phyloP scores from a whole-genome alignment of 2,329 filamentous ascomycete species.

The Dactylellina cionopaga region DNA sequence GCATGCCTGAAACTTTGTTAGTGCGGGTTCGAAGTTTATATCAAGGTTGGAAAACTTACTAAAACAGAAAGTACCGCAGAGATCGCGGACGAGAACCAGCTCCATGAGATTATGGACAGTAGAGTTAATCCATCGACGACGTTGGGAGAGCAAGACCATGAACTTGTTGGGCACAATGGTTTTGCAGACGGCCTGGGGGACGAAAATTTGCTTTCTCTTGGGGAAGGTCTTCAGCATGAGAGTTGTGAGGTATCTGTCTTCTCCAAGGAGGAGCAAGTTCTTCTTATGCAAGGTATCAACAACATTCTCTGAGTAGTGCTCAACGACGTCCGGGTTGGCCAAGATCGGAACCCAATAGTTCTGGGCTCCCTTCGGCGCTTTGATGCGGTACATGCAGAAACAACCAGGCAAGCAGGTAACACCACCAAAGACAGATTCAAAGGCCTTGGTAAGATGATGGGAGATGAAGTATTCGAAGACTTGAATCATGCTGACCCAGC shows the following conservation, averaged over 20 bases:
- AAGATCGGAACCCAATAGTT: conserved; percentile 99
- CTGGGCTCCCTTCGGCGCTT: conserved; percentile 95
- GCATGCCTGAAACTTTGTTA: conserved; percentile 69
- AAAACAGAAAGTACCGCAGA: conserved; percentile 99
- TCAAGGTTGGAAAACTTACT: conserved; percentile 64
- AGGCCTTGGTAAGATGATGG: conserved; percentile 94
- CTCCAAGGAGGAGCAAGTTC: conserved; percentile 88
- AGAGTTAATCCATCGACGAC: conserved; percentile 98
- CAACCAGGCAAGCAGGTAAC: conserved; percentile 97
- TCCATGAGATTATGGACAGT: conserved; percentile 99
- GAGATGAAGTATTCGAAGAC: conserved; percentile 99
- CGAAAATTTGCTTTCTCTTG: conserved; percentile 98
- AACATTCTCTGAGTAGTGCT: conserved; percentile 99
- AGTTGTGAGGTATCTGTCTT: conserved; percentile 94
- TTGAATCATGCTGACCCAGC: conserved; percentile 97
- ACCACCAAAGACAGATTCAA: conserved; percentile 98
- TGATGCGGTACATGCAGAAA: conserved; percentile 99
- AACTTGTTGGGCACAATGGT: conserved; percentile 95
- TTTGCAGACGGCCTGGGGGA: conserved; percentile 98
- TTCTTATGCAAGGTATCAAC: conserved; percentile 98
- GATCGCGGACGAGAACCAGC: conserved; percentile 89
- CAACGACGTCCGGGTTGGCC: conserved; percentile 96
- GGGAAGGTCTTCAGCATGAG: conserved; percentile 99
- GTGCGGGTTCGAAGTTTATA: conserved; percentile 6
- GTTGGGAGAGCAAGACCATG: conserved; percentile 89